Conservation (phyloP, 2,329 filamentous ascomycete species). For the Cladophialophora immunda region DNA sequence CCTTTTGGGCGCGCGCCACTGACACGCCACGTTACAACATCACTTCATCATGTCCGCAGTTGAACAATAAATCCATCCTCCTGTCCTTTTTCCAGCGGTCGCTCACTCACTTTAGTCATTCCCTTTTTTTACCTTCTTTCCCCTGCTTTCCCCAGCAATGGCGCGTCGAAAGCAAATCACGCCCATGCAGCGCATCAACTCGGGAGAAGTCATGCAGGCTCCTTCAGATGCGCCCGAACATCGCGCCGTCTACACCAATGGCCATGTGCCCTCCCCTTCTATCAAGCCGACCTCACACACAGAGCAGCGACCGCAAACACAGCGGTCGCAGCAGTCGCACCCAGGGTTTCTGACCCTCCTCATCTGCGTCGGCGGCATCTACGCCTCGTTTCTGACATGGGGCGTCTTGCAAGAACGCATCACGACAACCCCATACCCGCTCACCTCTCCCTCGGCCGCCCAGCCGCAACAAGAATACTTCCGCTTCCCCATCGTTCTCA, state of each 20-base stretch:
- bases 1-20: neutral
- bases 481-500: constrained; percentile 92
- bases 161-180: constrained; percentile 74
- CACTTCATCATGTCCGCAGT: neutral
- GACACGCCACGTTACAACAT: constrained; percentile 1
- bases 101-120: constrained; percentile 25
- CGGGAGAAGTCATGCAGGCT: constrained; percentile 68
- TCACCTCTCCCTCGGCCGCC: constrained; percentile 52
- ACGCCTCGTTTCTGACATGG: constrained; percentile 96
- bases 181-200: constrained; percentile 71
- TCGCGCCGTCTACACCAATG: constrained; percentile 46
- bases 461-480: constrained; percentile 71
- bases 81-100: neutral
- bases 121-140: constrained; percentile 4
- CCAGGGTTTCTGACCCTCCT: constrained; percentile 77
- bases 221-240: constrained; percentile 46
- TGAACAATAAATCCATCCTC: neutral
- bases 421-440: constrained; percentile 82
- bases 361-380: constrained; percentile 92
- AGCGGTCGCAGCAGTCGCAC: constrained; percentile 49
- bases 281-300: neutral
- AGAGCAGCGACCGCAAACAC: constrained; percentile 17
- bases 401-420: constrained; percentile 96
- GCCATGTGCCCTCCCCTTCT: constrained; percentile 37
- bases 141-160: constrained; percentile 56